Evolutionary conservation across 148 eudicot species (phyloP), one percentile per base, ranked within the genome.

Genomic region (Camellia lanceoleosa): DNA sequence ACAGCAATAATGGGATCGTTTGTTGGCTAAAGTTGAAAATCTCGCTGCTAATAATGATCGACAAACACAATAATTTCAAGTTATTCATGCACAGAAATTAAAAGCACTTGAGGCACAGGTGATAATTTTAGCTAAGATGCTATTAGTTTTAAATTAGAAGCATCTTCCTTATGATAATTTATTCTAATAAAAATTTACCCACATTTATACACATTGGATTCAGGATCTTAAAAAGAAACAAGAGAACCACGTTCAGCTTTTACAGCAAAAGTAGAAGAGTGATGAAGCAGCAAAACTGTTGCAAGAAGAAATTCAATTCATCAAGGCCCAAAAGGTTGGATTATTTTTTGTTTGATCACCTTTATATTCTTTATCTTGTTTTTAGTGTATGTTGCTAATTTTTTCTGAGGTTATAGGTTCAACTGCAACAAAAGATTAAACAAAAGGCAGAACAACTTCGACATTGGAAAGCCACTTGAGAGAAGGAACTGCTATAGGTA

Each of bases 391-490:
- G 61, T 63, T 77, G 38, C 65, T 80, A 61, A 80, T 51, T 16
- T 49, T 61, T 66, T 83, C 65, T 82, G 70, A 43, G 56, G 44
- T 73, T 83, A 23, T 77, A 95, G 98, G 98, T 95, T 85, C 98
- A 93, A 85, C 79, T 95, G 87, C 98, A 95, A 85, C 90, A 95
- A 78, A 95, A 92, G 83, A 95, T 95, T 75, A 95, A 95, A 85
- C 98, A 93, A 90, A 97, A 95, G 84, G 90, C 95, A 43, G 98
- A 95, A 80, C 98, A 95, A 81, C 93, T 95, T 88, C 95, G 98
- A 78, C 91, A 82, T 72, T 95, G 98, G 98, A 95, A 91, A 81
- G 98, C 97, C 80, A 90, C 94, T 77, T 88, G 98, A 75, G 98
- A 95, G 80, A 95, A 95, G 84, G 98, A 93, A 80, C 89, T 95